Evolutionary conservation across 768 basidiomycete species (phyloP).

Genomic region (Suillus fuscotomentosus): DNA sequence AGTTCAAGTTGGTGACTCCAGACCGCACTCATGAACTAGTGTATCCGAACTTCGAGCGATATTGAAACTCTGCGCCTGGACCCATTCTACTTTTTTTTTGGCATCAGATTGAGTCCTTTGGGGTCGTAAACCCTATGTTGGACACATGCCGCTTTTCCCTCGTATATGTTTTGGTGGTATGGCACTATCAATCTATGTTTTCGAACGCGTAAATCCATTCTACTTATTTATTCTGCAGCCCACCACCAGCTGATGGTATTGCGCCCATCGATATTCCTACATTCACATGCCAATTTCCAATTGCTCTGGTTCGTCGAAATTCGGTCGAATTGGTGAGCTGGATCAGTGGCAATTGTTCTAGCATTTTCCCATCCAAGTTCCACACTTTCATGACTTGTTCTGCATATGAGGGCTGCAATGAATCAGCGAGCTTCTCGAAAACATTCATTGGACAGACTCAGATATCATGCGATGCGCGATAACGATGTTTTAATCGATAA

Average conservation of each 20-base stretch:
- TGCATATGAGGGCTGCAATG: neutral
- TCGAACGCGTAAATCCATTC: neutral
- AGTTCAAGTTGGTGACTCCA: neutral
- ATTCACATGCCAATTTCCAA: neutral
- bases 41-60: neutral
- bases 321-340: neutral
- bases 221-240: neutral
- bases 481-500: neutral
- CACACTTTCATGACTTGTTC: too few species aligned
- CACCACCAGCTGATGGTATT: neutral
- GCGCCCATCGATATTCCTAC: neutral
- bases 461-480: neutral
- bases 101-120: too few species aligned
- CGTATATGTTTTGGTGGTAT: too few species aligned
- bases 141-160: too few species aligned
- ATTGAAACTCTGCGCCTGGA: neutral
- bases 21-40: neutral
- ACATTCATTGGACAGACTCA: neutral
- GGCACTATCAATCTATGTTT: too few species aligned
- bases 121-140: too few species aligned
- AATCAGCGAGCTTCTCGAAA: neutral
- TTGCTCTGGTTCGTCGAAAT: neutral
- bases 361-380: neutral
- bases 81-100: too few species aligned
- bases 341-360: neutral